Base-by-base conservation (phyloP, 208 protist species). In the Leptomonas seymouri region DNA sequence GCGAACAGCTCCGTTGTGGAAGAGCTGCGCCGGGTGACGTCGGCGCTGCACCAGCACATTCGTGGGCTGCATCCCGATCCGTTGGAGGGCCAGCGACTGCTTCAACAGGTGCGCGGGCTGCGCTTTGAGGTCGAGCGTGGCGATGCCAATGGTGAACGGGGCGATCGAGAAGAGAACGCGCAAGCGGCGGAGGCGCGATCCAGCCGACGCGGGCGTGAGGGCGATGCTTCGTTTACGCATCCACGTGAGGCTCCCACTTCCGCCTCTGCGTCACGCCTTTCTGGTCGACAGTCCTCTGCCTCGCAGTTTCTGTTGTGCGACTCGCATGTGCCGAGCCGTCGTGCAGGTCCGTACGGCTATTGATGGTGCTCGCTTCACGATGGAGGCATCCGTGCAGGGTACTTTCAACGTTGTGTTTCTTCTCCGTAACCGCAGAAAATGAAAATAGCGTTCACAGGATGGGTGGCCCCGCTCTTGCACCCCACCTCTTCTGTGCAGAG, bases 41-140 rank as follows among this genome's bases (percentile, higher is more conserved):
- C 60, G 23, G 69, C 76, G 30, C 83, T 88, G 45, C 69, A 56
- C 11, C 54, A 70, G 2, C 78, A 85, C 57, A 64, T 82, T 0
- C 64, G 74, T 3, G 48, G 53, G 9, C 56, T 50, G 5, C 56
- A 66, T 59, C 66, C 71, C 16, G 70, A 80, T 49, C 58, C 73
- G 6, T 12, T 27, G 21, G 76, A 80, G 60, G 74, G 78, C 21
- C 74, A 64, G 42, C 56, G 71, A 44, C 76, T 88, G 36, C 76
- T 80, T 45, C 46, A 57, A 28, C 72, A 76, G 49, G 77, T 85
- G 63, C 78, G 76, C 1, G 45, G 36, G 23, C 57, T 88, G 69
- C 71, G 79, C 48, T 34, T 68, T 44, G 67, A 48, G 63, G 68
- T 59, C 14, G 62, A 57, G 57, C 48, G 51, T 0, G 56, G 11